Evolutionary conservation across 495 filamentous ascomycete genomes (phyloP), one percentile per base, ranked within the genome.

Genomic region (Penicillium alfredii): DNA sequence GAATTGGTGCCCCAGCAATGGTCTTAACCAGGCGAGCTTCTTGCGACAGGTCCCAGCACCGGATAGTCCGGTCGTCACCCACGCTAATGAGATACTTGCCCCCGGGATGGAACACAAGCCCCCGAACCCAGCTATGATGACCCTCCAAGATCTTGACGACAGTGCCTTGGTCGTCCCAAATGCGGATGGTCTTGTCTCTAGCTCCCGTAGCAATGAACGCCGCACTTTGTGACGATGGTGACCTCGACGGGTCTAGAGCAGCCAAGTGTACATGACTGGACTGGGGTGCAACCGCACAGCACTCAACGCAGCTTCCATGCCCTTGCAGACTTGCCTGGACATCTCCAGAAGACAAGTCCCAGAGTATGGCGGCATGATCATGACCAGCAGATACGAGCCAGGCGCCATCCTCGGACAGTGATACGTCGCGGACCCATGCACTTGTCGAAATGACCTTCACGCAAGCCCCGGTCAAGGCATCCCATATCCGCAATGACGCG

Each of bases 51-150:
- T 95, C 89, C 90, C 90, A 97, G 63, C 88, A 94, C 26, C 89
- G 69, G 10, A 97, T 71, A 8, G 86, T 87, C 56, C 88, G 88
- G 56, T 96, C 90, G 51, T 97, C 90, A 8, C 78, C 66, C 3
- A 81, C 82, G 24, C 78, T 84, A 6, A 96, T 58, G 3, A 97
- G 69, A 49, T 88, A 96, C 54, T 90, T 94, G 3, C 90, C 90
- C 2, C 84, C 86, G 0, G 90, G 90, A 51, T 96, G 90, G 54
- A 93, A 97, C 8, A 85, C 77, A 6, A 96, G 52, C 1, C 69
- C 84, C 11, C 84, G 74, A 1, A 97, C 81, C 90, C 90, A 96
- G 56, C 93, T 95, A 56, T 96, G 88, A 54, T 97, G 90, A 2
- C 90, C 90, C 3, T 79, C 59, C n/a, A 97, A 68, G 1, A 84